These are phyloP conservation scores for Phaseolus coccineus DNA, from an alignment of 331 rosid genomes.

Conservation along the genomic window DNA sequence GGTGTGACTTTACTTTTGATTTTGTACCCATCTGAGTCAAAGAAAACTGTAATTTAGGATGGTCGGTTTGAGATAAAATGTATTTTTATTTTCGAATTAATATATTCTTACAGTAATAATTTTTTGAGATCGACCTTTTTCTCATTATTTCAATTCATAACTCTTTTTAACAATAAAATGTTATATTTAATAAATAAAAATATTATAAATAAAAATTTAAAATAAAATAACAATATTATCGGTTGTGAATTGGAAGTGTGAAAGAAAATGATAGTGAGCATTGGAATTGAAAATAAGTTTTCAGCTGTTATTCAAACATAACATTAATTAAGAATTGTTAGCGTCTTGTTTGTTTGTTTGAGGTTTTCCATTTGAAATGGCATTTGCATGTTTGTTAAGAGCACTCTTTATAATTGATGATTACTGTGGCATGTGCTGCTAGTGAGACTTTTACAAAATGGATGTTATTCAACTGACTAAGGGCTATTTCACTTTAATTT, in stretches of 20 bases:
- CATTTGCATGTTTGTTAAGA: constrained; percentile 1
- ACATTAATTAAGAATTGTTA: not conserved
- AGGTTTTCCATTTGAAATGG: not conserved
- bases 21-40: not conserved
- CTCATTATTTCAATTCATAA: no score
- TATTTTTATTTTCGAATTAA: not conserved
- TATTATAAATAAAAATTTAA: no score
- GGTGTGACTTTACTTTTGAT: constrained; percentile 14
- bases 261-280: no score
- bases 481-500: constrained; percentile 3
- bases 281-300: not conserved
- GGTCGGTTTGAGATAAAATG: not conserved
- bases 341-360: not conserved
- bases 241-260: no score
- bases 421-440: not conserved
- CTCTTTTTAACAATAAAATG: no score
- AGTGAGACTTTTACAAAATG: constrained; percentile 10
- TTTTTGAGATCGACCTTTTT: no score
- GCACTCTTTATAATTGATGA: not conserved
- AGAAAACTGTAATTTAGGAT: not conserved
- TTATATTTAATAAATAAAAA: no score
- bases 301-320: not conserved
- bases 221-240: no score
- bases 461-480: constrained; percentile 1
- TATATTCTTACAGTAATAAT: not conserved